Base-by-base conservation (phyloP, 2,329 filamentous ascomycete genomes). In the Pyrenophora seminiperda region DNA sequence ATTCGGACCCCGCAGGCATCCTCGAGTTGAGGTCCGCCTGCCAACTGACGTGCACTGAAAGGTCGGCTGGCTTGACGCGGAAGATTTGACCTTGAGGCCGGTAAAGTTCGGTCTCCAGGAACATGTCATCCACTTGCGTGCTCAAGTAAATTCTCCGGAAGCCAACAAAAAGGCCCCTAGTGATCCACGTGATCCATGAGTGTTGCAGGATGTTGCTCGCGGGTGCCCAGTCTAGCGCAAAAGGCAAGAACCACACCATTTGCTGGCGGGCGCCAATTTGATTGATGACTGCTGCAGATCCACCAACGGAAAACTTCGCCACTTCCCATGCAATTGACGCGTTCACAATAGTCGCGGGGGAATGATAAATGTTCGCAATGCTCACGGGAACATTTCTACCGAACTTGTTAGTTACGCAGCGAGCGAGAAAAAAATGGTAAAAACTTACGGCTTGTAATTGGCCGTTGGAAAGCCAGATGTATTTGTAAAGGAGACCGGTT, bases 111-210 rank as follows among this genome's bases (percentile, higher is more conserved):
- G 73, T 76, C 64, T 75, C 72, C 15, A 87, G 73, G 58, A 85
- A 82, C 75, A 87, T 82, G 57, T 87, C 84, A 59, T 87, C 84
- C 24, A 86, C 79, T 61, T 85, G 82, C 10, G 81, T 79, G 68
- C 73, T 80, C 29, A 84, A 68, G 53, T 83, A 78, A 30, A 80
- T 74, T 54, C 82, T 77, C 44, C 81, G 77, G 63, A 81, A 79
- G n/a, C 82, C 82, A 7, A 80, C 73, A 54, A 82, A 81, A 7
- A 85, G 67, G 30, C 83, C 83, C 53, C 82, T 77, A 4, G 83
- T 85, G 27, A 83, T 65, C 83, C 83, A 86, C 58, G 79, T 79
- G 52, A 86, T 85, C 77, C 81, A 85, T 9, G 83, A 76, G 68
- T 86, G 83, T 68, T 85, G 83, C 40, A 85, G 67, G 61, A 78